phyloP scores from a whole-genome alignment of 805 yeast genomes.

The Isabelozyma gotoi region DNA sequence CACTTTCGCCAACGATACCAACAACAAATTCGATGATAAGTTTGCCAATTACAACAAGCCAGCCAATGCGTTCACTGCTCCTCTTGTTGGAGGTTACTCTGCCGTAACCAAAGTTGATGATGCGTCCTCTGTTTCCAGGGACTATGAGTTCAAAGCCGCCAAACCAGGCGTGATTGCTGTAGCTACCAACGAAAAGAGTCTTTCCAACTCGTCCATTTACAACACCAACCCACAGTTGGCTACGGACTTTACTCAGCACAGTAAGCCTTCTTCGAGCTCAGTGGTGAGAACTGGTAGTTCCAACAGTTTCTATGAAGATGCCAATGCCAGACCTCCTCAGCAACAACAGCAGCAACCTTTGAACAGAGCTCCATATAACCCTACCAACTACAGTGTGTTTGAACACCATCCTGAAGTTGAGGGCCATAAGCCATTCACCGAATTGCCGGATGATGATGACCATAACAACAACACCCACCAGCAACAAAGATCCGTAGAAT shows the following conservation, averaged over 20 bases:
- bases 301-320: conserved; percentile 10
- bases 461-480: conserved; percentile 4
- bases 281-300: conserved; percentile 10
- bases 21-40: conserved; percentile 18
- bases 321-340: conserved; percentile 2
- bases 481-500: conserved; percentile 6
- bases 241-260: conserved; percentile 30
- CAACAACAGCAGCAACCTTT: conserved; percentile 29
- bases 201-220: conserved; percentile 24
- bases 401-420: conserved; percentile 47
- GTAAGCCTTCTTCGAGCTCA: conserved; percentile 8
- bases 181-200: conserved; percentile 5
- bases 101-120: conserved; percentile 8
- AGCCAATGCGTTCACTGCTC: conserved; percentile 11
- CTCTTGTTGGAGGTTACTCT: conserved; percentile 7
- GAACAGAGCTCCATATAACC: conserved; percentile 19
- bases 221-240: conserved; percentile 32
- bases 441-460: conserved; percentile 27
- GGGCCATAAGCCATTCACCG: conserved; percentile 47
- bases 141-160: conserved; percentile 19
- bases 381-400: conserved; percentile 30
- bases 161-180: conserved; percentile 1
- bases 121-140: conserved; percentile 21
- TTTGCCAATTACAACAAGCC: conserved; percentile 7
- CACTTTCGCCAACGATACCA: conserved; percentile 1